Percentiles rank a stretch among this genome's conserved stretches.
Evolutionary conservation across 2,329 filamentous ascomycete genomes (phyloP).

Genomic region (Chrysosporium keratinophilum): DNA sequence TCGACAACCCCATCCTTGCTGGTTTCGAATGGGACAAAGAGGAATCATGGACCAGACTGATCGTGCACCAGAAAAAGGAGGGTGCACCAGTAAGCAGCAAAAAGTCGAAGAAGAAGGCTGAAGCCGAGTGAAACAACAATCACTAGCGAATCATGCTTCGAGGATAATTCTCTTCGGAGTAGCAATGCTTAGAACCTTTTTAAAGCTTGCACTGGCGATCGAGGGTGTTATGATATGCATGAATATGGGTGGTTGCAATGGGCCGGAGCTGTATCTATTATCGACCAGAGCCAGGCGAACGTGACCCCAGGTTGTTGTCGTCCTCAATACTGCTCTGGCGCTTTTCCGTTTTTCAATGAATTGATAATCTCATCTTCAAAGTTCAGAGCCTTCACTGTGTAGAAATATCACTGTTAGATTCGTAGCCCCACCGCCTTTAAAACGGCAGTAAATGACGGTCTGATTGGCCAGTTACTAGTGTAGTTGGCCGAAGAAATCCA

Average conservation of each 20-base stretch:
- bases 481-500: too few species aligned
- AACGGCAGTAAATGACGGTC: too few species aligned
- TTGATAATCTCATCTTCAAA: too few species aligned
- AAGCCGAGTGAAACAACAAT: slow-evolving; percentile 20
- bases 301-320: too few species aligned
- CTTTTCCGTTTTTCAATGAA: too few species aligned
- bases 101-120: slow-evolving; percentile 55
- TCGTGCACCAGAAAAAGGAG: slow-evolving; percentile 74
- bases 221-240: slow-evolving; percentile 3
- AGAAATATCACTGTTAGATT: too few species aligned
- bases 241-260: neutral
- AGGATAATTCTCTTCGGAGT: neutral
- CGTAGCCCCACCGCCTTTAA: too few species aligned
- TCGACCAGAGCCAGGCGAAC: too few species aligned
- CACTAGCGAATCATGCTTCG: slow-evolving; percentile 1
- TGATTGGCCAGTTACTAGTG: too few species aligned
- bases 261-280: neutral
- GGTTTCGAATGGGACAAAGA: slow-evolving; percentile 97
- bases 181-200: neutral
- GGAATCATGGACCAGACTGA: slow-evolving; percentile 75
- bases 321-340: too few species aligned
- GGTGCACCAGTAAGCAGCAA: slow-evolving; percentile 45
- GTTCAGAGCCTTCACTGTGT: too few species aligned
- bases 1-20: slow-evolving; percentile 74
- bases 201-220: neutral